Evolutionary conservation across 495 filamentous ascomycete species (phyloP), one percentile per base, ranked within the genome.

Genomic region (Aspergillus campestris): DNA sequence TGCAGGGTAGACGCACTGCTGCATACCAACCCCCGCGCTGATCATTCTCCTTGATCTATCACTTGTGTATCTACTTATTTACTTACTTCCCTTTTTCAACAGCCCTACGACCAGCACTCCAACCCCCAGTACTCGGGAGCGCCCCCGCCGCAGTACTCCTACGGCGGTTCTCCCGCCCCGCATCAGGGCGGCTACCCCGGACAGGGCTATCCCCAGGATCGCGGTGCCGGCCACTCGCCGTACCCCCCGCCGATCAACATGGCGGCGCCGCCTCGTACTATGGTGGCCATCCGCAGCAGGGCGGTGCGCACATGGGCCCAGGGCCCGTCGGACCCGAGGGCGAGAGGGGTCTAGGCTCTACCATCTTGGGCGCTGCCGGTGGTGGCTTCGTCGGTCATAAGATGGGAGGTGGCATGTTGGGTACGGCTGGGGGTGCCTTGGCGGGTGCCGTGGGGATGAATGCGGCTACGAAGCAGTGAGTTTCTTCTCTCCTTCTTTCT

Each of bases 371-470:
- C 14, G 66, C 59, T 27, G 66, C 61, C 8, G 70, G 63, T 3
- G 73, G 73, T 32, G 68, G 66, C 3, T 60, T 62, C 36, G 36
- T 72, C 13, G 65, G 65, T 35, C 63, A 74, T 36, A 65, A 75
- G 42, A 39, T 71, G 34, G 67, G 69, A 6, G 67, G 65, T 35
- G 67, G 70, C 10, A 13, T 61, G 8, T 29, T 75, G 39, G 64
- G 62, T 2, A 66, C 67, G n/a, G 58, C 64, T 2, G 64, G 62
- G 24, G 70, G 69, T 45, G 71, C 64, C 14, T 47, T 72, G 40
- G 55, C 64, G 6, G 73, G 73, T 32, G 71, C 70, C n/a, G 56
- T 69, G 14, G 69, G 63, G 24, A 62, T 65, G 49, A 70, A 69
- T 38, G 45, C 59, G 27, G 64, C 53, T 3, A 64, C 62, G 45